Base-by-base conservation (phyloP, 768 basidiomycete species). In the Trametes gibbosa region DNA sequence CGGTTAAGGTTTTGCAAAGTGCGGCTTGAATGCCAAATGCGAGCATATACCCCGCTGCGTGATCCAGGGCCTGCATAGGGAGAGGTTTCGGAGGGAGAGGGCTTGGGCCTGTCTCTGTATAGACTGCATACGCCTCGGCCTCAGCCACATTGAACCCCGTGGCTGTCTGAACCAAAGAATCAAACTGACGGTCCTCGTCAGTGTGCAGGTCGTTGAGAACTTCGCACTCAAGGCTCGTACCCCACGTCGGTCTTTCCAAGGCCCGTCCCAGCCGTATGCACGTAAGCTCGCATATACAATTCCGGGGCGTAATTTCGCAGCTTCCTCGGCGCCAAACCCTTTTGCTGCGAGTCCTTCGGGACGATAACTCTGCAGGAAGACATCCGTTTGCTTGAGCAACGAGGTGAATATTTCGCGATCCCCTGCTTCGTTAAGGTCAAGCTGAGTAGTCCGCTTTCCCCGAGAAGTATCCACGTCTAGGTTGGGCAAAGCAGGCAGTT, bases 161-260 rank as follows among this genome's bases (percentile, higher is more conserved):
- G 2, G 82, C 82, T 0, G 82, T 84, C 70, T 87, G 84, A 0
- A 85, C 81, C 2, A 86, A 73, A 0, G 84, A 86, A 64, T 87
- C 84, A 56, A 86, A 86, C 84, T 85, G 59, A n/a, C 3, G 6
- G 39, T 23, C 4, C 29, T 27, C 19, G 25, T 56, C 25, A 65
- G 43, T 21, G 7, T 25, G 29, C 40, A 37, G 19, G 17, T 17
- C 9, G 42, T 10, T 13, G 6, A n/a, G n/a, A n/a, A n/a, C n/a
- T 2, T 21, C 1, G 1, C 0, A 17, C 12, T n/a, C 25, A 45
- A 42, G 19, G 2, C 7, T 67, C 74, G 51, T 68, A 83, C 83
- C 3, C 84, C 84, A 50, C 81, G 75, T 13, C 79, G 72, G 48
- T 79, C 73, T 48, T 75, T 75, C 83, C 82, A 85, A 3, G 80